Conservation (phyloP, 192 early-diverging fungal genomes). For the Linnemannia hyalina region DNA sequence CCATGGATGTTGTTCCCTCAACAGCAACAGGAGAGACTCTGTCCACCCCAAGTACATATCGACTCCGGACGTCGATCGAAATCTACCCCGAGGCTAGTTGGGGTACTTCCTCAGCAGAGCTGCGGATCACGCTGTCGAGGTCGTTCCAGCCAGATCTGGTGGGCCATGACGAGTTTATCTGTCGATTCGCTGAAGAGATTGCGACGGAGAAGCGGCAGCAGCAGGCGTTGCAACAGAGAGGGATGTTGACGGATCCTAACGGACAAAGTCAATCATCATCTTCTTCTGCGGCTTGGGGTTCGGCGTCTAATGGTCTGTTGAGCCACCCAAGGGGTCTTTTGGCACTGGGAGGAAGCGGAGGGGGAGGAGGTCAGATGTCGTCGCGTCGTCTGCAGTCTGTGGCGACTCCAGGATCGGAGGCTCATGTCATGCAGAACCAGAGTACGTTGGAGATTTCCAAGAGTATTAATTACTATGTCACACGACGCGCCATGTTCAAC, state of each 20-base stretch:
- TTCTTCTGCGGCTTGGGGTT: neutral
- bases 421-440: constrained; percentile 26
- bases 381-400: neutral
- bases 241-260: neutral
- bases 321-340: neutral
- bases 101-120: constrained; percentile 27
- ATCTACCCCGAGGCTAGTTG: constrained; percentile 44
- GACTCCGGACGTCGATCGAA: constrained; percentile 51
- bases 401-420: neutral
- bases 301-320: neutral
- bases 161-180: constrained; percentile 54
- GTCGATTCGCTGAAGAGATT: constrained; percentile 50
- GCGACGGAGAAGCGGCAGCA: constrained; percentile 30
- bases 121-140: constrained; percentile 38
- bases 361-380: neutral
- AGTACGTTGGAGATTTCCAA: constrained; percentile 52
- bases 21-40: neutral
- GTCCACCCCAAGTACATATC: neutral
- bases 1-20: neutral
- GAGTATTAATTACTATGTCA: constrained; percentile 25
- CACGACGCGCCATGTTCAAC: constrained; percentile 33
- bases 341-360: neutral
- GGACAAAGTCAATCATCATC: neutral
- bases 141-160: constrained; percentile 44
- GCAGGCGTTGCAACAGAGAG: neutral